Base-by-base conservation (phyloP, 2,329 filamentous ascomycete species). In the Exophiala viscosa region DNA sequence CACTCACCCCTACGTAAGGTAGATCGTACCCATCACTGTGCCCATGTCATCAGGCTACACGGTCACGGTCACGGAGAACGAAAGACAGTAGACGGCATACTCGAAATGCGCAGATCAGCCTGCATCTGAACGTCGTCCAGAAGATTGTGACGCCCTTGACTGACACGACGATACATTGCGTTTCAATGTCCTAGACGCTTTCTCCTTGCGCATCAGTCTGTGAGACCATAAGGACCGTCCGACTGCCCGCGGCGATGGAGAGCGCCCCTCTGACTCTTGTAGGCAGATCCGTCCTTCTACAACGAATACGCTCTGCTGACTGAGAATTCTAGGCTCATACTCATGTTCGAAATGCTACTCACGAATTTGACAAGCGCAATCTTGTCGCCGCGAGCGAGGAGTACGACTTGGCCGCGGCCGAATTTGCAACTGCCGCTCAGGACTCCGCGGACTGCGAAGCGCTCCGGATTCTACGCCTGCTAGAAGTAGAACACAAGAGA, bases 401-500 rank as follows among this genome's bases (percentile, higher is more conserved):
- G 69, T 92, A 97, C 71, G 85, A 91, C 48, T 78, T 88, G 52
- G 93, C 93, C 34, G 92, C 93, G 2, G 86, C 85, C 59, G 89
- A 96, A 68, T 97, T 96, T 69, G 85, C 89, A 55, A 85, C 86
- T 55, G 91, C 90, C 28, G 85, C 88, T n/a, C 81, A 83, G 56
- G 80, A 73, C 43, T 95, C 89, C 6, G 70, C 71, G n/a, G 81
- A 85, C 65, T 67, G 78, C 58, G 79, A 96, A 77, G 92, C 91
- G 11, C 73, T 95, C 45, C 84, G 93, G 47, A 93, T 91, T 8
- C 76, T 99, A 55, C 83, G 81, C 60, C 80, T 97, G 2, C 84
- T 99, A 52, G 90, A 96, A 70, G 80, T 88, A 58, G 90, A 99
- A 68, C 93, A 99, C 68, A 82, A 84, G 60, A 85, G 84, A 57